Percentiles rank a stretch among this genome's conserved stretches.
These are phyloP conservation scores for Dactylorhiza incarnata DNA, from an alignment of 106 monocot genomes.

Conservation along the genomic window DNA sequence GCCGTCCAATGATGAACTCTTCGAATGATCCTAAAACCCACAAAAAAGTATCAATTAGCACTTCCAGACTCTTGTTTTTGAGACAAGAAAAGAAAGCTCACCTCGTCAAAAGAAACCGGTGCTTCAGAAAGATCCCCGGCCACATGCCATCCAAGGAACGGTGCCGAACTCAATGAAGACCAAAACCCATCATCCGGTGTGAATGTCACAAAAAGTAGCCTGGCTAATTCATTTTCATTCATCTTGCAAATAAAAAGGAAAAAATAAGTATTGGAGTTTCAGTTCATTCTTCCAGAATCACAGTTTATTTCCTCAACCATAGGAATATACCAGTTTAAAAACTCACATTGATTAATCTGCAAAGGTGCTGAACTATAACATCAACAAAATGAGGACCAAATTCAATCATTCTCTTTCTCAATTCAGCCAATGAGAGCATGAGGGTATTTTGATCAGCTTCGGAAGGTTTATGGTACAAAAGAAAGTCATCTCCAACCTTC, in stretches of 20 bases:
- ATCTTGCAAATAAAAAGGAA: conserved; percentile 33
- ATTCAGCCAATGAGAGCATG: conserved; percentile 21
- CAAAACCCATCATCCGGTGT: conserved; percentile 59
- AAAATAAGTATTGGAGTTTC: neutral
- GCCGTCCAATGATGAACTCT: conserved; percentile 57
- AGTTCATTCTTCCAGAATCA: neutral
- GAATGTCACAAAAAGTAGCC: conserved; percentile 50
- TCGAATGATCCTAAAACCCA: conserved; percentile 45
- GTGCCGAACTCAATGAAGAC: conserved; percentile 46
- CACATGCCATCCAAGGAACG: conserved; percentile 50
- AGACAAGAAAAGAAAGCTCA: conserved; percentile 7
- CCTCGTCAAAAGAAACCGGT: conserved; percentile 78
- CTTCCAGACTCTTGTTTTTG: neutral
- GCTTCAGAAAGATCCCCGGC: conserved; percentile 48
- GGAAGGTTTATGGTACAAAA: conserved; percentile 51
- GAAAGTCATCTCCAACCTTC: conserved; percentile 57
- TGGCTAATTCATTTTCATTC: conserved; percentile 36
- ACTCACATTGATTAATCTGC: conserved; percentile 48
- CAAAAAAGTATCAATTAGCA: conserved; percentile 1
- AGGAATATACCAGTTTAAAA: neutral
- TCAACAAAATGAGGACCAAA: conserved; percentile 27
- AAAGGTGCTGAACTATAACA: conserved; percentile 40
- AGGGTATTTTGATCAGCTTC: conserved; percentile 43
- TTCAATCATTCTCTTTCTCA: conserved; percentile 36
- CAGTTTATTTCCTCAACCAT: conserved; percentile 5